These are phyloP conservation scores for Isatis tinctoria DNA, from an alignment of 345 rosid genomes.

Conservation along the genomic window DNA sequence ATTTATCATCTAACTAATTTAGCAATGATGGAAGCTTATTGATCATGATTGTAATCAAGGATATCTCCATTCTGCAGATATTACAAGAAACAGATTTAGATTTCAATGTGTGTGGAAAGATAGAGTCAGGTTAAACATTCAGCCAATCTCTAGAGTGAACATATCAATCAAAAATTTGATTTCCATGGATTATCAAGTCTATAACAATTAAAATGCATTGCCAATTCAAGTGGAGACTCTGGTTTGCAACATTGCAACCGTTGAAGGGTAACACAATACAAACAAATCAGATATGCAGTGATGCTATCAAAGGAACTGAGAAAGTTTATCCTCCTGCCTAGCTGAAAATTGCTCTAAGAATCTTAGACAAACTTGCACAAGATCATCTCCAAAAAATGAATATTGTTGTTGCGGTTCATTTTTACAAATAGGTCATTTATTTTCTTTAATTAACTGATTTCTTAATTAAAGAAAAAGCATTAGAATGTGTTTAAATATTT, in stretches of 20 bases:
- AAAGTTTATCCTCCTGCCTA: background rate
- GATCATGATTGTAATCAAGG: no score
- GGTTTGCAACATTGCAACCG: conserved; percentile 52
- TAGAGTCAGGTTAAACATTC: background rate
- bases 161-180: conserved; percentile 23
- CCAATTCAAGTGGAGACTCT: conserved; percentile 49
- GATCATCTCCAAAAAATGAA: conserved; percentile 24
- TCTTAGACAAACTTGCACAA: conserved; percentile 59
- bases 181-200: conserved; percentile 68
- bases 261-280: conserved; percentile 41
- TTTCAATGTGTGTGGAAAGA: background rate
- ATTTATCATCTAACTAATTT: no score
- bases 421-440: background rate
- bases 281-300: background rate
- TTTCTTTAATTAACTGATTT: background rate
- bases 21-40: conserved; percentile 32
- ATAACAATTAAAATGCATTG: conserved; percentile 51
- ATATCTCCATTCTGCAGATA: background rate
- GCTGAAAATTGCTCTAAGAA: background rate
- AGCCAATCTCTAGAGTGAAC: background rate
- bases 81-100: background rate
- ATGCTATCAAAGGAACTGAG: background rate
- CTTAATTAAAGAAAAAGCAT: background rate
- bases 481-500: background rate
- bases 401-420: background rate